These are phyloP conservation scores for Fusarium scirpi DNA, from an alignment of 2,329 filamentous ascomycete genomes.

Conservation along the genomic window DNA sequence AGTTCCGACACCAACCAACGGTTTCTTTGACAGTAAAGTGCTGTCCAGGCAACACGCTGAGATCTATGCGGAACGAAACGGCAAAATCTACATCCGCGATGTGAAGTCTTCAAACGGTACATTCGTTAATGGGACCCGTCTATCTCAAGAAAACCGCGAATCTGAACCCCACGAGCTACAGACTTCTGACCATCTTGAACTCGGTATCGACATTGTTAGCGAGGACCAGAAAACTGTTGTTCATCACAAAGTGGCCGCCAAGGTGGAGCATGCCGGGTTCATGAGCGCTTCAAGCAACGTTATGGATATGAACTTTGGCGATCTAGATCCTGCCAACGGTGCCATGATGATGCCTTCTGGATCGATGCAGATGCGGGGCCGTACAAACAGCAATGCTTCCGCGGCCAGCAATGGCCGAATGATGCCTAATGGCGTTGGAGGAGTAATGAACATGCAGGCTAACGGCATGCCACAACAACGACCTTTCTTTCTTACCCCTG, in stretches of 20 bases:
- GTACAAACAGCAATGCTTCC: slow-evolving; percentile 75
- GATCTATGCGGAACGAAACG: slow-evolving; percentile 86
- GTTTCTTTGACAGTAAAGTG: slow-evolving; percentile 98
- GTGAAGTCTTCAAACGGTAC: slow-evolving; percentile 99
- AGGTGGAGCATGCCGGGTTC: slow-evolving; percentile 94
- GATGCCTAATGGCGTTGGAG: slow-evolving; percentile 59
- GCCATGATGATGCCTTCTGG: slow-evolving; percentile 78
- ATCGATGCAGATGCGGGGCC: slow-evolving; percentile 76
- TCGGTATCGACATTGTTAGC: slow-evolving; percentile 98
- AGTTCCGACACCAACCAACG: slow-evolving; percentile 88
- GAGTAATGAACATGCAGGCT: slow-evolving; percentile 60
- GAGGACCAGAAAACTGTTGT: slow-evolving; percentile 99
- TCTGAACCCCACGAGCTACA: slow-evolving; percentile 95
- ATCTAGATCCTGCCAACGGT: slow-evolving; percentile 84
- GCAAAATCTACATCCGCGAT: slow-evolving; percentile 95
- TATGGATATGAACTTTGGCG: slow-evolving; percentile 90
- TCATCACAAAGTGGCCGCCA: slow-evolving; percentile 97
- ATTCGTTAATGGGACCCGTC: slow-evolving; percentile 91
- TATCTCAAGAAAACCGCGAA: slow-evolving; percentile 95
- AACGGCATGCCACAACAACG: slow-evolving; percentile 78
- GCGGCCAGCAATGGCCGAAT: slow-evolving; percentile 72
- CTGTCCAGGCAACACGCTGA: slow-evolving; percentile 96
- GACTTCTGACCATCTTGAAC: slow-evolving; percentile 89
- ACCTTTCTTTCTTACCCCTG: slow-evolving; percentile 87
- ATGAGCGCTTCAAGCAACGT: slow-evolving; percentile 80